Evolutionary conservation across 257 asterid genomes (phyloP).

Genomic region (Jacaranda mimosifolia): DNA sequence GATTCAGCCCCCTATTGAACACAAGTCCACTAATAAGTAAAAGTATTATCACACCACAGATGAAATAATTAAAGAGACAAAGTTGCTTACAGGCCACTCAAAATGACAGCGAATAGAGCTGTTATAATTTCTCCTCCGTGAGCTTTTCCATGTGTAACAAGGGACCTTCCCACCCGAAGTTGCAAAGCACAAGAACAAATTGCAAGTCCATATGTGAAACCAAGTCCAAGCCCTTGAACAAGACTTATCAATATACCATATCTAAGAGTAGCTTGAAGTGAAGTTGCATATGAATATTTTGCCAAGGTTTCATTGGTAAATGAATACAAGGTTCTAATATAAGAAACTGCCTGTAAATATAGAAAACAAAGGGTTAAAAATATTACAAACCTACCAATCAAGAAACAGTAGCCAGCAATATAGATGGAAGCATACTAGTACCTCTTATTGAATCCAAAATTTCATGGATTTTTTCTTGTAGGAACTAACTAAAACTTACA

Average conservation of each 20-base stretch:
- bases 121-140: constrained; percentile 95
- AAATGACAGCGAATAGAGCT: constrained; percentile 91
- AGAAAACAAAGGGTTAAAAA: constrained; percentile 7
- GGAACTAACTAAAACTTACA: constrained; percentile 16
- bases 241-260: constrained; percentile 98
- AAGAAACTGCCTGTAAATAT: constrained; percentile 86
- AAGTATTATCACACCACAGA: constrained; percentile 6
- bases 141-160: constrained; percentile 75
- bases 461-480: neutral
- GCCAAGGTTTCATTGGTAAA: constrained; percentile 98
- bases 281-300: constrained; percentile 97
- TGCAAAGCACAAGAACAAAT: constrained; percentile 99
- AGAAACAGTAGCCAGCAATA: constrained; percentile 36
- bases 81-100: constrained; percentile 98
- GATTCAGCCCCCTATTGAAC: constrained; percentile 88
- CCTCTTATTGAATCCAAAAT: constrained; percentile 8
- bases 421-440: neutral
- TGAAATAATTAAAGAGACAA: constrained; percentile 37
- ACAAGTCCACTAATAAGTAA: constrained; percentile 29
- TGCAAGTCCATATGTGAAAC: constrained; percentile 99
- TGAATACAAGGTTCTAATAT: constrained; percentile 85
- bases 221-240: constrained; percentile 99
- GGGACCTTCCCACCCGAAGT: constrained; percentile 98
- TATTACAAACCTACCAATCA: constrained; percentile 14
- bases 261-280: constrained; percentile 97